Evolutionary conservation across 495 filamentous ascomycete species (phyloP), one percentile per base, ranked within the genome.

Genomic region (Aspergillus leporis): DNA sequence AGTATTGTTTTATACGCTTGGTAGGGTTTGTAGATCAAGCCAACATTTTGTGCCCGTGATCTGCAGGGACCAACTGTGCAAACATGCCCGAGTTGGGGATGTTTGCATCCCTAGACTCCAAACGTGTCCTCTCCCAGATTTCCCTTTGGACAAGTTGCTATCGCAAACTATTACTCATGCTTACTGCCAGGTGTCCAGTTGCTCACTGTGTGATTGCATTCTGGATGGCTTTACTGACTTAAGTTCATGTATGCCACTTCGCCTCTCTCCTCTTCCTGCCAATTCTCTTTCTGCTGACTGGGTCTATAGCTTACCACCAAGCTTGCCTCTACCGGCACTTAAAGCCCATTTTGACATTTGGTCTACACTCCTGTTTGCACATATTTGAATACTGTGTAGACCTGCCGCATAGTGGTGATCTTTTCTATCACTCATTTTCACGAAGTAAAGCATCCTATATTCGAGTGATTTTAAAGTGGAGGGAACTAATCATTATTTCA

Each of bases 181-280:
- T 71, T 71, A 61, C 65, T 73, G 70, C 70, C 73, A 78, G 63
- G 69, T 76, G 73, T 70, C 72, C 74, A 73, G 62, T 65, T 65
- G 38, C 45, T 38, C 34, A 23, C 21, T 38, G n/a, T 36, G 38
- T 56, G 56, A 47, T 55, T 47, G 51, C 51, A 21, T 60, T 48
- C 66, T 65, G 43, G 53, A 69, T 69, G 66, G 66, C 58, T 61
- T 31, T 52, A 22, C 25, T 52, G n/a, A 59, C 40, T 53, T 62
- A 55, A 66, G 36, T 48, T 46, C 45, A 56, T 41, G 45, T 22
- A 31, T 22, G 10, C 14, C 23, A 4, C 22, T 16, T 23, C 47
- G 25, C 53, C 40, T n/a, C 34, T 57, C 23, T 46, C 25, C 2
- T 34, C 41, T 34, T 18, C 8, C 47, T 58, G 19, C 30, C 25